phyloP scores from a whole-genome alignment of 345 rosid species.

The Punica granatum region DNA sequence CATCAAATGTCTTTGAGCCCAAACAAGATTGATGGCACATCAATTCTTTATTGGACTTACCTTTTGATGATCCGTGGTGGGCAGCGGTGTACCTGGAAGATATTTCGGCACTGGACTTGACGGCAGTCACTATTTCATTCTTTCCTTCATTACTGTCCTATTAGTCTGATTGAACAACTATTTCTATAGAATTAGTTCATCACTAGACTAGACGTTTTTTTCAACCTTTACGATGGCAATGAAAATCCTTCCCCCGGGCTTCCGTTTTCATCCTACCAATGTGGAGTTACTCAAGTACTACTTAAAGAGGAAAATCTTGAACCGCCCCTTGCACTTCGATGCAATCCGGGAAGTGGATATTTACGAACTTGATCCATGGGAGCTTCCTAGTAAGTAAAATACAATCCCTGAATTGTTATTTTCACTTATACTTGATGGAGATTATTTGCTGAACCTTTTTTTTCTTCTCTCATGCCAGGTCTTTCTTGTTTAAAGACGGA shows the following conservation, averaged over 20 bases:
- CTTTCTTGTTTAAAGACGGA: conserved; percentile 30
- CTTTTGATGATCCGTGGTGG: conserved; percentile 71
- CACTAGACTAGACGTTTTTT: not conserved
- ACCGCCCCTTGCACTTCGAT: conserved; percentile 25
- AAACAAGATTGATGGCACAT: conserved; percentile 10
- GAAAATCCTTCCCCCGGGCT: conserved; percentile 44
- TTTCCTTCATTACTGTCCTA: not conserved
- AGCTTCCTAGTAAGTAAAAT: conserved; percentile 31
- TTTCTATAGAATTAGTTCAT: conserved; percentile 5
- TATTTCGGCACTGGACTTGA: conserved; percentile 72
- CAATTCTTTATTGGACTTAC: conserved; percentile 41
- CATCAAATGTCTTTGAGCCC: conserved; percentile 42
- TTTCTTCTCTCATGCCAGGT: conserved; percentile 14
- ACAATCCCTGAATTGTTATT: not conserved
- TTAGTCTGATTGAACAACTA: not conserved
- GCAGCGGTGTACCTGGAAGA: conserved; percentile 52
- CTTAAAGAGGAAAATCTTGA: conserved; percentile 57
- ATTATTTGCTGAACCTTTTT: not conserved
- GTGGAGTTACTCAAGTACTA: conserved; percentile 60
- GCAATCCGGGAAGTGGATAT: conserved; percentile 56
- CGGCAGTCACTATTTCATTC: conserved; percentile 7
- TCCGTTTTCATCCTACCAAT: conserved; percentile 80
- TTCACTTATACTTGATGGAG: not conserved
- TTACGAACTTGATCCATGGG: conserved; percentile 65
- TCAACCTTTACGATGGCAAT: conserved; percentile 29